phyloP scores from a whole-genome alignment of 495 filamentous ascomycete genomes.

The Chaetomium cochliodes region DNA sequence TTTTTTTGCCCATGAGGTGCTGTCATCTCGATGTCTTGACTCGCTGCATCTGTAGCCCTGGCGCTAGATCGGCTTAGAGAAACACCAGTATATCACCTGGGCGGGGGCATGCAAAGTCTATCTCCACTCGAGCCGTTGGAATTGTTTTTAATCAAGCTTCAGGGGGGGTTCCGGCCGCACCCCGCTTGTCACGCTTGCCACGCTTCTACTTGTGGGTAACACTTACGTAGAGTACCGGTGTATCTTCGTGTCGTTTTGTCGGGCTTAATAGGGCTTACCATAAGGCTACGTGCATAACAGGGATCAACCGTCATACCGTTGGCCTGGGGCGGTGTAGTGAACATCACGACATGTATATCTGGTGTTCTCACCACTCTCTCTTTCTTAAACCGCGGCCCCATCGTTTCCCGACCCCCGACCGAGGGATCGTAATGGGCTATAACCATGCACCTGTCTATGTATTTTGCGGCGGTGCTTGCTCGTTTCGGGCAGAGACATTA shows the following conservation, averaged over 20 bases:
- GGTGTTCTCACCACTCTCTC: too few species aligned
- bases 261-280: background rate
- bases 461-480: background rate
- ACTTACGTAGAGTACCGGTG: background rate
- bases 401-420: background rate
- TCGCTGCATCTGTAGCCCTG: too few species aligned
- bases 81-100: too few species aligned
- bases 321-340: background rate
- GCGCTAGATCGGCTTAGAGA: too few species aligned
- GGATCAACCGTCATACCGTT: background rate
- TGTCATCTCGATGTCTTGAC: too few species aligned
- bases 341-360: background rate
- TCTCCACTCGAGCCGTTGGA: background rate
- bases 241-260: background rate
- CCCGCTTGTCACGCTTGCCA: slow-evolving; percentile 2
- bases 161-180: background rate
- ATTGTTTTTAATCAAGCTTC: background rate
- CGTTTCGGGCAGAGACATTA: background rate
- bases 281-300: slow-evolving; percentile 1
- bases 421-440: background rate
- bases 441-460: background rate
- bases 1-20: too few species aligned
- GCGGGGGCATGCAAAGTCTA: background rate
- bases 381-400: background rate
- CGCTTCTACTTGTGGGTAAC: background rate